Evolutionary conservation across 768 basidiomycete species (phyloP).

Genomic region (Tricholoma sp.): DNA sequence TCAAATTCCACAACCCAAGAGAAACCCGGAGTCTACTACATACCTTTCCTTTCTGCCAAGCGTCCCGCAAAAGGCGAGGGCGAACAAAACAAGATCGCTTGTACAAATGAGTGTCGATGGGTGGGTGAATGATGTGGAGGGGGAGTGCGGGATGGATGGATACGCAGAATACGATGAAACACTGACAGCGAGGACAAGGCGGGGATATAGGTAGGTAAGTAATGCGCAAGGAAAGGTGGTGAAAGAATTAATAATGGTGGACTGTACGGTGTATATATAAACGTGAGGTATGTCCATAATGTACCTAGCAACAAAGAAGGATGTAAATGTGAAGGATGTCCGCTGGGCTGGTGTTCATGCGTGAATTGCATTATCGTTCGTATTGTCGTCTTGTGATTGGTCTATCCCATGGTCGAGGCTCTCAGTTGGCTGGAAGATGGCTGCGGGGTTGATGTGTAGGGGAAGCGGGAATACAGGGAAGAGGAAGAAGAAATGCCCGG

Average conservation of each 20-base stretch:
- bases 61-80: neutral
- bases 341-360: conserved; percentile 10
- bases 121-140: neutral
- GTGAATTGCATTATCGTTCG: conserved; percentile 17
- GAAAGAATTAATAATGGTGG: neutral
- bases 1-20: neutral
- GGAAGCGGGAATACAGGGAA: conserved; percentile 5
- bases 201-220: conserved; percentile 3
- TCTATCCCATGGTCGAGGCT: conserved; percentile 14
- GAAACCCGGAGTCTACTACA: conserved; percentile 5
- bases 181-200: conserved; percentile 1
- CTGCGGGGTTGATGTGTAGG: neutral
- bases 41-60: conserved; percentile 2
- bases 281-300: neutral
- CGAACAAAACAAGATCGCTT: conserved; percentile 3
- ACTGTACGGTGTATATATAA: conserved; percentile 4
- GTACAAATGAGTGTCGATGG: neutral
- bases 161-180: neutral
- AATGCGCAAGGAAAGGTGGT: neutral
- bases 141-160: neutral
- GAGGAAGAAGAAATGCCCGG: conserved; percentile 10
- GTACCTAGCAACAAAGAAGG: neutral
- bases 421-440: conserved; percentile 15
- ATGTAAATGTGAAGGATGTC: neutral
- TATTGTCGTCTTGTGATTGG: conserved; percentile 16